phyloP scores from a whole-genome alignment of 192 early-diverging fungal genomes.

The Dissophora ornata region DNA sequence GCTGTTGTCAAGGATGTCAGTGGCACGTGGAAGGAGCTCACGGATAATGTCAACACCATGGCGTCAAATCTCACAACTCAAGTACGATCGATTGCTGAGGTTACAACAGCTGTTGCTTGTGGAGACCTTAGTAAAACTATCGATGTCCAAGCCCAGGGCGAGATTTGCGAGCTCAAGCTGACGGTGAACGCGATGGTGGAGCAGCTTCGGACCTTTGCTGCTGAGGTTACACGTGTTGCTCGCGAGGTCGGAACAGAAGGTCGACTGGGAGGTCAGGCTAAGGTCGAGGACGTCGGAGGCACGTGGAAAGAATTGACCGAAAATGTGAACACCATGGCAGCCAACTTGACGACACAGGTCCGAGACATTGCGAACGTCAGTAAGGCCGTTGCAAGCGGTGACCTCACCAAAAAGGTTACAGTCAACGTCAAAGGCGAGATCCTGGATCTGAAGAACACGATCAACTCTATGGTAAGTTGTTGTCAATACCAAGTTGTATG shows the following conservation, averaged over 20 bases:
- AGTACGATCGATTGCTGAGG: constrained; percentile 68
- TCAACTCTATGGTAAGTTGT: constrained; percentile 70
- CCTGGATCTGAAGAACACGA: constrained; percentile 72
- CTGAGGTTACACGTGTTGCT: constrained; percentile 75
- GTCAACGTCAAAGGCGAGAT: constrained; percentile 77
- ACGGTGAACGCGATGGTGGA: constrained; percentile 70
- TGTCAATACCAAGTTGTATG: background rate
- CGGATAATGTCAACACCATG: constrained; percentile 74
- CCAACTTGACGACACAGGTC: constrained; percentile 67
- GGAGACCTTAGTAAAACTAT: constrained; percentile 66
- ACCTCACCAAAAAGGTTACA: constrained; percentile 67
- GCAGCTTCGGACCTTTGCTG: constrained; percentile 65
- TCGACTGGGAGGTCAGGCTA: constrained; percentile 66
- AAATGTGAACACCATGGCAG: constrained; percentile 71
- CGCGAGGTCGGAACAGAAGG: constrained; percentile 75
- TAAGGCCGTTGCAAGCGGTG: constrained; percentile 68
- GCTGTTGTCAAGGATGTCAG: constrained; percentile 64
- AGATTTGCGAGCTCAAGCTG: constrained; percentile 61
- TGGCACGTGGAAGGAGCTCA: constrained; percentile 75
- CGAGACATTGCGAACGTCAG: constrained; percentile 72
- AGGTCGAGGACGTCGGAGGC: constrained; percentile 63
- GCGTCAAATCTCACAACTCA: constrained; percentile 65
- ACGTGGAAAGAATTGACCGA: constrained; percentile 71
- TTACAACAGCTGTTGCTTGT: constrained; percentile 67
- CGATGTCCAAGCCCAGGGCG: constrained; percentile 62